Evolutionary conservation across 2,329 filamentous ascomycete species (phyloP).

Genomic region (Alternaria postmessia): DNA sequence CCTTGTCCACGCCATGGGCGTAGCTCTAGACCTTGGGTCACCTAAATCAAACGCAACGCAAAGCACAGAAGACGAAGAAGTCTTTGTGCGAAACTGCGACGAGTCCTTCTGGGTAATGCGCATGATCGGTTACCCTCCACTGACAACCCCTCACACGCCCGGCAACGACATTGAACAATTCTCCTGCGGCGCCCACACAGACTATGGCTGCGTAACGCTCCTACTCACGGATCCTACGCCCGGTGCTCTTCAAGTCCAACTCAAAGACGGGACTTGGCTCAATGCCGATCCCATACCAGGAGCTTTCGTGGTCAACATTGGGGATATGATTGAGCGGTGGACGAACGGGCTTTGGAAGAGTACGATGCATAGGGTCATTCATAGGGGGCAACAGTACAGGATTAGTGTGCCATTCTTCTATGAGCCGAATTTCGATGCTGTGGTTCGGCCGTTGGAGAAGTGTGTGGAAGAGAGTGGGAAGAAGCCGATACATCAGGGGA

Average conservation of each 20-base stretch:
- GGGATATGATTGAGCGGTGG: slow-evolving; percentile 59
- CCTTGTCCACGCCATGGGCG: slow-evolving; percentile 51
- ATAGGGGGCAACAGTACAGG: slow-evolving; percentile 50
- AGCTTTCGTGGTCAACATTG: slow-evolving; percentile 59
- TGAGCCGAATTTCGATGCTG: slow-evolving; percentile 55
- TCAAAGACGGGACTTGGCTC: slow-evolving; percentile 56
- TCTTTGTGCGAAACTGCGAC: slow-evolving; percentile 45
- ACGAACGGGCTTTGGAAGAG: slow-evolving; percentile 55
- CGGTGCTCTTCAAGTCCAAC: slow-evolving; percentile 54
- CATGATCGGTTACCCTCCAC: slow-evolving; percentile 52
- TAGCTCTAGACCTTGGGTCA: slow-evolving; percentile 43
- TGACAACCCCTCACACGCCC: slow-evolving; percentile 11
- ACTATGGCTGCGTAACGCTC: slow-evolving; percentile 59
- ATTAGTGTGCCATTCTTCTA: slow-evolving; percentile 61
- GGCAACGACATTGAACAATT: slow-evolving; percentile 36
- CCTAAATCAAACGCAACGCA: neutral
- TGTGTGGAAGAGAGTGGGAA: slow-evolving; percentile 49
- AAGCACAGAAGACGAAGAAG: slow-evolving; percentile 33
- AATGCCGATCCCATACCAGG: slow-evolving; percentile 55
- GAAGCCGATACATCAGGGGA: slow-evolving; percentile 39
- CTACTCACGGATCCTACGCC: slow-evolving; percentile 56
- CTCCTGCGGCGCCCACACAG: slow-evolving; percentile 55
- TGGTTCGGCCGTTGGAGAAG: slow-evolving; percentile 48
- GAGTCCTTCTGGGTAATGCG: slow-evolving; percentile 53
- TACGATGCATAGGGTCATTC: slow-evolving; percentile 58